phyloP scores from a whole-genome alignment of 805 yeast genomes.

The Grigorovia humatica region DNA sequence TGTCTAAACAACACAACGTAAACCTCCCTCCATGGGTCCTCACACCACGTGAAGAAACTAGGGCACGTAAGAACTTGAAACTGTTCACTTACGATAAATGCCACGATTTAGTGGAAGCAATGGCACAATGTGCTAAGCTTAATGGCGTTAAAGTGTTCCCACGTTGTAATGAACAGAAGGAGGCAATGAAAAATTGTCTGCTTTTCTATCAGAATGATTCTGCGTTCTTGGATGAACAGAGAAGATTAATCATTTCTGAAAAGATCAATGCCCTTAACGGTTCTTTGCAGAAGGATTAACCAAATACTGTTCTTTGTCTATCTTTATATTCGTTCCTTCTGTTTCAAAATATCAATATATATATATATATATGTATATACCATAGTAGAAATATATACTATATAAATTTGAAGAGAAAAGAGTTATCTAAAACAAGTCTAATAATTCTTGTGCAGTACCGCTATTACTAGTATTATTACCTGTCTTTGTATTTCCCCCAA shows the following conservation, averaged over 20 bases:
- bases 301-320: neutral
- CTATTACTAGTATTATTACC: neutral
- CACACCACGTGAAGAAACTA: constrained; percentile 67
- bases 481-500: constrained; percentile 28
- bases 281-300: constrained; percentile 2
- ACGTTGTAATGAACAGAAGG: constrained; percentile 49
- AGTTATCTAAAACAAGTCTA: constrained; percentile 19
- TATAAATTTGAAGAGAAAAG: neutral
- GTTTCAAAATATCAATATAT: neutral
- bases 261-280: constrained; percentile 37
- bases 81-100: constrained; percentile 54
- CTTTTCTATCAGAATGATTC: constrained; percentile 43
- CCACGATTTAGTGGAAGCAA: constrained; percentile 55
- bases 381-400: neutral
- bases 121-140: constrained; percentile 54
- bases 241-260: constrained; percentile 52
- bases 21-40: constrained; percentile 64
- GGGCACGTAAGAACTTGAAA: constrained; percentile 62
- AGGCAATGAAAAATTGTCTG: constrained; percentile 55
- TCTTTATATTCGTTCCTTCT: neutral
- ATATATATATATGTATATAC: too few relatives aligned
- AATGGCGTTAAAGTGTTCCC: constrained; percentile 58
- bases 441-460: constrained; percentile 20
- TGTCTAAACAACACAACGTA: constrained; percentile 1
- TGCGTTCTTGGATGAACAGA: constrained; percentile 56